A percentile compares a stretch with the other conserved stretches of the same genome.
phyloP scores from a whole-genome alignment of 768 basidiomycete genomes.

The Lactarius deliciosus region DNA sequence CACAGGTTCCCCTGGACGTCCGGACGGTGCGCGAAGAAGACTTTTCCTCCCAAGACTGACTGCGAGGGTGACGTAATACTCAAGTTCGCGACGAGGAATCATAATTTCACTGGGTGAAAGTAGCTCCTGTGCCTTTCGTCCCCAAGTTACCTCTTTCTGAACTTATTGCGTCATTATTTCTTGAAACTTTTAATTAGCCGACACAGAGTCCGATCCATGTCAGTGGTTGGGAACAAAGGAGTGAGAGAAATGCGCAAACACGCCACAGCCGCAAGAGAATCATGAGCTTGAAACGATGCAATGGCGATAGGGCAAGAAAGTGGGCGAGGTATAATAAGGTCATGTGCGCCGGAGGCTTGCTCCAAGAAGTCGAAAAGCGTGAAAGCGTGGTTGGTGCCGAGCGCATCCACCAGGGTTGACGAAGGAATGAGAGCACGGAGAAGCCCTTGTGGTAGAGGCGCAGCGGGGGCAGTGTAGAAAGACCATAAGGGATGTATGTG shows the following conservation, averaged over 20 bases:
- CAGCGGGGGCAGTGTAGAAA: too few relatives aligned
- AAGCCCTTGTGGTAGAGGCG: too few relatives aligned
- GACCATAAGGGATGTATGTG: not conserved
- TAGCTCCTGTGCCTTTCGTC: not conserved
- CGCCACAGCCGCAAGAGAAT: not conserved
- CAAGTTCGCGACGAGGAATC: too few relatives aligned
- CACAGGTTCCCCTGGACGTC: conserved; percentile 38
- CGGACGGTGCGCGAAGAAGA: conserved; percentile 35
- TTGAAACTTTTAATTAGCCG: not conserved
- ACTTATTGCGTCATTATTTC: not conserved
- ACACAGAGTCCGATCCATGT: not conserved
- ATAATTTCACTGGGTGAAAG: not conserved
- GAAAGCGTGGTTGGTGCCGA: not conserved
- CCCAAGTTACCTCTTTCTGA: not conserved
- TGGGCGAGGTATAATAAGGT: not conserved
- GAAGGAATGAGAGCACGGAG: too few relatives aligned
- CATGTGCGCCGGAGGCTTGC: not conserved
- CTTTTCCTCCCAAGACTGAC: conserved; percentile 28
- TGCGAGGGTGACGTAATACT: not conserved
- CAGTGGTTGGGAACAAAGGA: not conserved
- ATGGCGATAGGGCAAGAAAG: not conserved
- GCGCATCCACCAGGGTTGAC: not conserved
- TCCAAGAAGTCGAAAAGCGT: not conserved
- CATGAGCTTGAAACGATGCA: not conserved
- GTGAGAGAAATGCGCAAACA: not conserved